A percentile compares a stretch with the other conserved stretches of the same genome.
phyloP scores from a whole-genome alignment of 306 rosid species.

The Ceratonia siliqua region DNA sequence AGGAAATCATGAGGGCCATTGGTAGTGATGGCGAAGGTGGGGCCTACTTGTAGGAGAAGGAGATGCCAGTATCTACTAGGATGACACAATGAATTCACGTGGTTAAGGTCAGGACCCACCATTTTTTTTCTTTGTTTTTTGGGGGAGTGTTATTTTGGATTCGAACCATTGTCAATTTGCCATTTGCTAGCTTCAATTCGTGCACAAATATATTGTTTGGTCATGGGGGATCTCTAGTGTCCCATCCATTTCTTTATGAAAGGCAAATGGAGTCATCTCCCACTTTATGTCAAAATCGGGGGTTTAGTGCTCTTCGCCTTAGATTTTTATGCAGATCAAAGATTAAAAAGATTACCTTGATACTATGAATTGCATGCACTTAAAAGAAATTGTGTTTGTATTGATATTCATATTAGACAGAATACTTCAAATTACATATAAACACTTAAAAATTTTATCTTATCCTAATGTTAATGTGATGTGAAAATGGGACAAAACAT shows the following conservation, averaged over 20 bases:
- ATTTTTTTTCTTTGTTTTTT: too few relatives aligned
- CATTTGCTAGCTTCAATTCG: conserved; percentile 35
- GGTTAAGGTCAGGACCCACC: conserved; percentile 29
- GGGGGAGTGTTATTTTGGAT: too few relatives aligned
- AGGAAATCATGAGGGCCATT: conserved; percentile 58
- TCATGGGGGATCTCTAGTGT: conserved; percentile 27
- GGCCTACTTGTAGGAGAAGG: conserved; percentile 27
- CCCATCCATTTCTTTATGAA: conserved; percentile 35
- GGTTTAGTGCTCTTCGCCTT: conserved; percentile 39
- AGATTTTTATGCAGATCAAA: conserved; percentile 33
- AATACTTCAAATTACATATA: too few relatives aligned
- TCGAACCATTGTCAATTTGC: conserved; percentile 37
- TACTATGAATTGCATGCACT: too few relatives aligned
- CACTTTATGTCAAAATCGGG: conserved; percentile 43
- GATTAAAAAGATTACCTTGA: conserved; percentile 30
- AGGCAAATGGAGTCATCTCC: conserved; percentile 32
- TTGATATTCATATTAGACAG: too few relatives aligned
- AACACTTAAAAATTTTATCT: too few relatives aligned
- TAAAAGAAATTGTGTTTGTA: too few relatives aligned
- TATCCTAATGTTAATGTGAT: too few relatives aligned
- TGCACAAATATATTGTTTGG: conserved; percentile 41
- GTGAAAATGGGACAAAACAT: conserved; percentile 34
- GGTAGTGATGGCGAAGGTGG: conserved; percentile 33
- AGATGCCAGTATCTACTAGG: conserved; percentile 31
- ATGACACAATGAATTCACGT: conserved; percentile 43